Conservation (phyloP, 2,329 filamentous ascomycete genomes). For the Fusarium tupiense region DNA sequence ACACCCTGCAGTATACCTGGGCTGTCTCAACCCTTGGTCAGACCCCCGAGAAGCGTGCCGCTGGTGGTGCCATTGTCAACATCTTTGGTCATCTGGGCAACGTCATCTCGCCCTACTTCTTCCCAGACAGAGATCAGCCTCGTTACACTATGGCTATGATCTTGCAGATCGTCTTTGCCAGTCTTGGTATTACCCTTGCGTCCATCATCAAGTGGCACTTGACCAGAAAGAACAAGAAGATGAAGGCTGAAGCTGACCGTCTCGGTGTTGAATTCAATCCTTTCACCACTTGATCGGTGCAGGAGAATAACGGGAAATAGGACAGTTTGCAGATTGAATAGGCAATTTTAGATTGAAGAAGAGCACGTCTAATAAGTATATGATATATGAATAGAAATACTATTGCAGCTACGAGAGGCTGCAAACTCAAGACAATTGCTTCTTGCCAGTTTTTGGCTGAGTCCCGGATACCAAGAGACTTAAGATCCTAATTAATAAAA, state of each 20-base stretch:
- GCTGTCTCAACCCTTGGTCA: constrained; percentile 46
- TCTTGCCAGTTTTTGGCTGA: too few relatives aligned
- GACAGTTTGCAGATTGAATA: too few relatives aligned
- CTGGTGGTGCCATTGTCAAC: constrained; percentile 49
- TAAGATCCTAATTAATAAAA: too few relatives aligned
- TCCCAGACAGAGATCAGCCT: constrained; percentile 43
- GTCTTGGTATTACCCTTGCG: constrained; percentile 17
- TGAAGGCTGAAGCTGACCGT: constrained; percentile 22
- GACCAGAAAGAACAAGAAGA: constrained; percentile 32
- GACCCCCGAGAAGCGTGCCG: constrained; percentile 52
- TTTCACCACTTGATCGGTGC: constrained; percentile 11
- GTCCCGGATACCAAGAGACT: too few relatives aligned
- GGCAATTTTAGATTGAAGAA: not conserved
- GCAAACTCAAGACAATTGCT: not conserved
- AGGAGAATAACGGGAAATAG: not conserved
- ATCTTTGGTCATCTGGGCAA: constrained; percentile 51
- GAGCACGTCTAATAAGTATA: not conserved
- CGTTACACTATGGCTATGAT: constrained; percentile 45
- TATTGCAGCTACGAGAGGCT: not conserved
- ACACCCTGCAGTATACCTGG: constrained; percentile 50
- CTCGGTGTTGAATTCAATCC: constrained; percentile 22
- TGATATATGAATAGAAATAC: not conserved
- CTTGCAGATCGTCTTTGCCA: constrained; percentile 28
- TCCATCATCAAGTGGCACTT: constrained; percentile 26
- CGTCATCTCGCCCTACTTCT: constrained; percentile 54